A percentile compares a stretch with the other conserved stretches of the same genome.
Evolutionary conservation across 352 stramenopile genomes (phyloP).

Genomic region (Phytophthora ramorum): DNA sequence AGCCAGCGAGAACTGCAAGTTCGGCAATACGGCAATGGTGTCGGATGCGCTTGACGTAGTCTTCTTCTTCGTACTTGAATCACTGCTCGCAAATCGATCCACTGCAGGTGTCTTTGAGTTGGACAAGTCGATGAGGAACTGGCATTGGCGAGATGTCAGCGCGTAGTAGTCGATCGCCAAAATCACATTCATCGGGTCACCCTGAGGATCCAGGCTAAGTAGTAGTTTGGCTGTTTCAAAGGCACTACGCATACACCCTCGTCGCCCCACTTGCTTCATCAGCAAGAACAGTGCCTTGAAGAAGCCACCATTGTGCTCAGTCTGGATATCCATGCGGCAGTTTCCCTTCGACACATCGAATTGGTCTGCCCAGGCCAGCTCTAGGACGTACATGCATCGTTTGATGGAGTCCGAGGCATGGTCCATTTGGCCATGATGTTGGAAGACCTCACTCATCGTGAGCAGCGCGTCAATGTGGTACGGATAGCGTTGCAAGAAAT

Average conservation of each 20-base stretch:
- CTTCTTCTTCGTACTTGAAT: conserved; percentile 18
- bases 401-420: conserved; percentile 87
- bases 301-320: conserved; percentile 81
- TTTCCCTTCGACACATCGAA: conserved; percentile 85
- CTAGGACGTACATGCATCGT: conserved; percentile 83
- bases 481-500: conserved; percentile 85
- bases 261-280: conserved; percentile 85
- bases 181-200: conserved; percentile 84
- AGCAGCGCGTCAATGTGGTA: conserved; percentile 88
- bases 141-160: conserved; percentile 76
- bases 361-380: conserved; percentile 84
- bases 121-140: conserved; percentile 78
- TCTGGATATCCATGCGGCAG: conserved; percentile 83
- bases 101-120: conserved; percentile 66
- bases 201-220: conserved; percentile 75
- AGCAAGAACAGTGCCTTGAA: conserved; percentile 81
- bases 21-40: conserved; percentile 64
- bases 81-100: conserved; percentile 46
- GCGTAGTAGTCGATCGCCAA: conserved; percentile 88
- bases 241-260: conserved; percentile 84
- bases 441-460: conserved; percentile 89
- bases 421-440: conserved; percentile 90
- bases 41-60: conserved; percentile 22
- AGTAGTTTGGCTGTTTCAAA: conserved; percentile 85
- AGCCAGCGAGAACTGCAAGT: conserved; percentile 78